phyloP scores from a whole-genome alignment of 2,329 filamentous ascomycete species.

The Dothideomycetidae sp. region DNA sequence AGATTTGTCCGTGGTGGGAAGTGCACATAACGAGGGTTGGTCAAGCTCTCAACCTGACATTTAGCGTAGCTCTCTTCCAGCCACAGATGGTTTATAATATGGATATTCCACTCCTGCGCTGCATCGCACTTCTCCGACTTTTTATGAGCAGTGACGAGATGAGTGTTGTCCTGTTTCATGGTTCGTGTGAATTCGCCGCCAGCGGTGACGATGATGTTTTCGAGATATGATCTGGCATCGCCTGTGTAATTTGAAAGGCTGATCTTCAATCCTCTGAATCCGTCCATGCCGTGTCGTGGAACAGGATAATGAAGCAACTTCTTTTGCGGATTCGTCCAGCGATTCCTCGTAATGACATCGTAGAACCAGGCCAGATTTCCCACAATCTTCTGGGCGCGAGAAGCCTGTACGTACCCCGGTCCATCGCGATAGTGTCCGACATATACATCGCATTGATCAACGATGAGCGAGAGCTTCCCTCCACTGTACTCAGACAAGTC shows the following conservation, averaged over 20 bases:
- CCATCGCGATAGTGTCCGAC: constrained; percentile 81
- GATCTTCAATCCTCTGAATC: constrained; percentile 63
- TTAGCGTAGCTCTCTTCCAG: constrained; percentile 93
- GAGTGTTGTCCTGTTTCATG: constrained; percentile 88
- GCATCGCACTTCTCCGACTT: constrained; percentile 88
- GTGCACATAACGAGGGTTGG: constrained; percentile 62
- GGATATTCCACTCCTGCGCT: constrained; percentile 79
- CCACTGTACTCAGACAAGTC: constrained; percentile 58
- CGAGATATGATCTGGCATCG: constrained; percentile 81
- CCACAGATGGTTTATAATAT: constrained; percentile 91
- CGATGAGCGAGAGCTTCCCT: constrained; percentile 49
- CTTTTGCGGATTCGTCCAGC: constrained; percentile 73
- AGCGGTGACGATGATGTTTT: constrained; percentile 72
- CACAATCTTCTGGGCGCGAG: constrained; percentile 64
- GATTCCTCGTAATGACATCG: constrained; percentile 73
- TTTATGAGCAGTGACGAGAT: constrained; percentile 80
- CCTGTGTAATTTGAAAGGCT: constrained; percentile 95
- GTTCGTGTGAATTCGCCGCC: constrained; percentile 89
- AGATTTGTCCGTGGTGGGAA: constrained; percentile 85
- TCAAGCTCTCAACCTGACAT: constrained; percentile 60
- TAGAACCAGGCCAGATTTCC: constrained; percentile 92
- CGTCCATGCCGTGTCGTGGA: constrained; percentile 60
- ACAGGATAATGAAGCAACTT: constrained; percentile 83
- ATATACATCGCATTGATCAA: constrained; percentile 64
- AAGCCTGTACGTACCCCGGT: constrained; percentile 59